phyloP scores from a whole-genome alignment of 1,284 basidiomycete genomes.

The Marasmius fiardii region DNA sequence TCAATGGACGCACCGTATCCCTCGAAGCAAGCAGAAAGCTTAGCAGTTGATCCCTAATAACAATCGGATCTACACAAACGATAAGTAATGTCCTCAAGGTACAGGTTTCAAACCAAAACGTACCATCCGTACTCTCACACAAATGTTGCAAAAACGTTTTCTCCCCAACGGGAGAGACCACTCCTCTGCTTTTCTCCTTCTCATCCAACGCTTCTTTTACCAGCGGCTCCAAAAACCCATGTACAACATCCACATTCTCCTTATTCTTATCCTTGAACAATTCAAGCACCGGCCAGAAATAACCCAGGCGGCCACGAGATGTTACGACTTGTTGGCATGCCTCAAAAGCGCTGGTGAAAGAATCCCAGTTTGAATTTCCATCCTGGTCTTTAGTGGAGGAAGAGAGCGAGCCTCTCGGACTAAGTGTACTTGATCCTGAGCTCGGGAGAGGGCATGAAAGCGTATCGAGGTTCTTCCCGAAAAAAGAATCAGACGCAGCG shows the following conservation, averaged over 20 bases:
- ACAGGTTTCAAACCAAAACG: conserved; percentile 14
- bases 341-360: conserved; percentile 64
- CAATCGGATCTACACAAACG: conserved; percentile 37
- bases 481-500: conserved; percentile 67
- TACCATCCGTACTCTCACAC: conserved; percentile 61
- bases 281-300: conserved; percentile 68
- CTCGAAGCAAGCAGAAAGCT: conserved; percentile 70
- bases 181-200: conserved; percentile 37
- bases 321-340: conserved; percentile 60
- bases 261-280: conserved; percentile 55
- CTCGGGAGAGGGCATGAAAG: conserved; percentile 51
- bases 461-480: conserved; percentile 61
- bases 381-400: conserved; percentile 42
- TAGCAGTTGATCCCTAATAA: conserved; percentile 70
- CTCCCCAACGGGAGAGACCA: conserved; percentile 39
- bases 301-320: conserved; percentile 48
- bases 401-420: conserved; percentile 59
- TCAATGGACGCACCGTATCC: conserved; percentile 56
- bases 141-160: conserved; percentile 68
- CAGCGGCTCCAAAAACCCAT: conserved; percentile 59
- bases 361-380: no score
- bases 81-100: conserved; percentile 4
- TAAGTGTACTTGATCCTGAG: conserved; percentile 40
- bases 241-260: conserved; percentile 49
- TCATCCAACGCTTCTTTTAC: conserved; percentile 49